Percentiles rank a stretch among this genome's conserved stretches.
phyloP scores from a whole-genome alignment of 179 eudicot genomes.

The Camellia oleifera region DNA sequence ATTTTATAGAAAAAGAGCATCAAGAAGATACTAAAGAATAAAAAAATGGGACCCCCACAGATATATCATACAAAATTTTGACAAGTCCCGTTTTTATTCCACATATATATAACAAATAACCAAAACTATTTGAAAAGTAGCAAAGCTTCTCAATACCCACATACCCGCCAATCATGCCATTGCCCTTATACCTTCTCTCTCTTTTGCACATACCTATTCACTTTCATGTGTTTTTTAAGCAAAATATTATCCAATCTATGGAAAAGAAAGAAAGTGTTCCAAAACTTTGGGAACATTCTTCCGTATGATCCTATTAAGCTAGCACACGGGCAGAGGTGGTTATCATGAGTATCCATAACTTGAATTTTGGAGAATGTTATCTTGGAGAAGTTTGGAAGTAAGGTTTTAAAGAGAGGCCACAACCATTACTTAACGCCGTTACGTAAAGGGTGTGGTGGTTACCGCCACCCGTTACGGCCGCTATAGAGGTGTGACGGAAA shows the following conservation, averaged over 20 bases:
- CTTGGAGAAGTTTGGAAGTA: background rate
- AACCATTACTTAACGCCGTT: too few relatives aligned
- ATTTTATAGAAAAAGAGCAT: too few relatives aligned
- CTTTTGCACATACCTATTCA: background rate
- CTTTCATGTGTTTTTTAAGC: background rate
- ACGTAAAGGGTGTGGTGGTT: too few relatives aligned
- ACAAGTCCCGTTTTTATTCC: too few relatives aligned
- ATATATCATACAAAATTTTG: too few relatives aligned
- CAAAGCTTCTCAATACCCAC: background rate
- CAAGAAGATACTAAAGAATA: too few relatives aligned
- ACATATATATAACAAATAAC: background rate
- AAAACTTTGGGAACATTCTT: background rate
- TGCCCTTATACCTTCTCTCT: background rate
- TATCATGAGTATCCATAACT: background rate
- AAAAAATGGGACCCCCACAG: too few relatives aligned
- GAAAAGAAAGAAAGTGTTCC: background rate
- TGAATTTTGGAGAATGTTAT: background rate
- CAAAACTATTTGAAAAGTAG: background rate
- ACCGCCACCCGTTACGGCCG: too few relatives aligned
- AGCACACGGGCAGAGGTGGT: background rate
- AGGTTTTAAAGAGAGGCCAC: background rate
- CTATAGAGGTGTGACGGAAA: too few relatives aligned
- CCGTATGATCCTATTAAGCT: background rate
- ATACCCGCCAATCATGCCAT: background rate
- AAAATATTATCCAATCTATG: background rate